phyloP scores from a whole-genome alignment of 2,329 filamentous ascomycete genomes.

The Pestalotiopsis sp. region DNA sequence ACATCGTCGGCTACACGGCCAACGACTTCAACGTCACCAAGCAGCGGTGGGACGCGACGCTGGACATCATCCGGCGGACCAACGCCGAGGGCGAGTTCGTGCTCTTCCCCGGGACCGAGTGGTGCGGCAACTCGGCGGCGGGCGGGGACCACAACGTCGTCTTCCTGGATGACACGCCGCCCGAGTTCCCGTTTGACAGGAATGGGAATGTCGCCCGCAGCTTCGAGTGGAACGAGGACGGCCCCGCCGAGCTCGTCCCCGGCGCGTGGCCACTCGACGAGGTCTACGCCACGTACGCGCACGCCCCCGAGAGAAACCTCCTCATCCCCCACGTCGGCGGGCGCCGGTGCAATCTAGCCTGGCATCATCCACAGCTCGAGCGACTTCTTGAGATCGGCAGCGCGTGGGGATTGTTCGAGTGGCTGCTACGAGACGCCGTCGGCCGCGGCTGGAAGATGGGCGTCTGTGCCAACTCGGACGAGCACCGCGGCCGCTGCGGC shows the following conservation, averaged over 20 bases:
- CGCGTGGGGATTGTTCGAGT: conserved; percentile 38
- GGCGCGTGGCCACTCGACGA: conserved; percentile 40
- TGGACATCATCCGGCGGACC: conserved; percentile 24
- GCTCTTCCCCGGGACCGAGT: conserved; percentile 17
- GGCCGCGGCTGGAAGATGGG: conserved; percentile 35
- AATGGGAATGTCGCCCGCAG: conserved; percentile 36
- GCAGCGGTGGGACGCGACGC: conserved; percentile 32
- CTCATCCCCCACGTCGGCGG: conserved; percentile 40
- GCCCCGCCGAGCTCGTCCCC: conserved; percentile 31
- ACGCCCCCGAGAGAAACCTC: conserved; percentile 32
- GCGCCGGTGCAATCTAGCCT: conserved; percentile 27
- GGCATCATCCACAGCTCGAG: conserved; percentile 37
- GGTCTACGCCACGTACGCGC: conserved; percentile 38
- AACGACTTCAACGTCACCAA: conserved; percentile 42
- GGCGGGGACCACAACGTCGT: conserved; percentile 39
- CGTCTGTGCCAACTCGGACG: conserved; percentile 37
- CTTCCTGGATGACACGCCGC: conserved; percentile 32
- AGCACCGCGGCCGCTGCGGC: conserved; percentile 38
- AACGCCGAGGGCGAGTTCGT: conserved; percentile 14
- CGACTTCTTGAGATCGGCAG: conserved; percentile 37
- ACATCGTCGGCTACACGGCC: conserved; percentile 39
- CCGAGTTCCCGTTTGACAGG: conserved; percentile 34
- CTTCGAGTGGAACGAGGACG: conserved; percentile 40
- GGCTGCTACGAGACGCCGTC: conserved; percentile 34
- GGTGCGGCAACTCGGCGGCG: conserved; percentile 34